These are phyloP conservation scores for Neophaeococcomyces mojaviensis DNA, from an alignment of 2,329 filamentous ascomycete genomes.

Conservation along the genomic window DNA sequence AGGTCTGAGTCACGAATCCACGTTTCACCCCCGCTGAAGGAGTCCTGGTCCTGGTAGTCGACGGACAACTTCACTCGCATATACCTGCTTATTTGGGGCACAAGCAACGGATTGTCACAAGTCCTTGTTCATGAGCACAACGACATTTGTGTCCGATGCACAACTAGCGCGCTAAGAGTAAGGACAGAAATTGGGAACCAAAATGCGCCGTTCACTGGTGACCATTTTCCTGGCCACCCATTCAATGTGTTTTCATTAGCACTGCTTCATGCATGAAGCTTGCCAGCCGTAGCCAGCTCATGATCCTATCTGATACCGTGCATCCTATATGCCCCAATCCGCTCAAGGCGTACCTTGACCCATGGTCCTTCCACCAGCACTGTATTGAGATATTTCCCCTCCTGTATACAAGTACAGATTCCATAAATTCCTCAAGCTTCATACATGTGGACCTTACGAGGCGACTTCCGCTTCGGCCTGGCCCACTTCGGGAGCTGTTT, in stretches of 20 bases:
- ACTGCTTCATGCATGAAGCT: conserved; percentile 2
- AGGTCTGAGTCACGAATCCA: no score
- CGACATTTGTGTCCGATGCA: no score
- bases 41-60: no score
- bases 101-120: no score
- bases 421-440: background rate
- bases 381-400: background rate
- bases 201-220: background rate
- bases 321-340: no score
- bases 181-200: background rate
- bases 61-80: no score
- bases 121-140: no score
- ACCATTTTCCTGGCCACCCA: background rate
- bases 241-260: conserved; percentile 3
- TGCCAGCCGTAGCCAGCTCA: background rate
- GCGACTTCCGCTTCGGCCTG: background rate
- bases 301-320: no score
- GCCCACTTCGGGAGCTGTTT: background rate
- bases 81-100: no score
- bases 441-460: background rate
- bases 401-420: conserved; percentile 6
- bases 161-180: background rate
- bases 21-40: no score
- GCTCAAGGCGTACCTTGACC: background rate
- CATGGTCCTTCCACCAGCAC: background rate